phyloP scores from a whole-genome alignment of 2,329 filamentous ascomycete genomes.

The Aspergillus thermomutatus region DNA sequence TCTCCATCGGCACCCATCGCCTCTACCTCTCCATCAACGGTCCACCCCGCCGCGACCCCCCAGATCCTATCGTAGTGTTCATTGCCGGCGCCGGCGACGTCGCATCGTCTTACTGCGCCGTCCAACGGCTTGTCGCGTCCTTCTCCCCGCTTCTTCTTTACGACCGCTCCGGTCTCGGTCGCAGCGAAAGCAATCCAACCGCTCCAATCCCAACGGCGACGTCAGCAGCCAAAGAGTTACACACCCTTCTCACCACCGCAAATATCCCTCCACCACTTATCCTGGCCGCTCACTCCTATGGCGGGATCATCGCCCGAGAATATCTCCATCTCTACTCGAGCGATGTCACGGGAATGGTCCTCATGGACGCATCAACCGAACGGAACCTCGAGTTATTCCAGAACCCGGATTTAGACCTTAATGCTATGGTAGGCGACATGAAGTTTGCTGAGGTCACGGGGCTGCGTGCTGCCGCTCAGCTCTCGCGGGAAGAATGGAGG shows the following conservation, averaged over 20 bases:
- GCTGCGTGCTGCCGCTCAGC: conserved; percentile 22
- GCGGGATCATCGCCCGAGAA: conserved; percentile 38
- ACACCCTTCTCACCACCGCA: conserved; percentile 22
- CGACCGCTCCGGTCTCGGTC: conserved; percentile 38
- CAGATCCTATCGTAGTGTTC: conserved; percentile 32
- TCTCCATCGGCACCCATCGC: conserved; percentile 32
- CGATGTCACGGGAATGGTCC: conserved; percentile 35
- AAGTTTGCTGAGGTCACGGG: conserved; percentile 32
- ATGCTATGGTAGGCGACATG: conserved; percentile 28
- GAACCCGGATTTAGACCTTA: conserved; percentile 29
- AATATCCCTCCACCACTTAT: conserved; percentile 27
- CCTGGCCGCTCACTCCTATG: conserved; percentile 40
- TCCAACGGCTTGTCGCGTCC: conserved; percentile 26
- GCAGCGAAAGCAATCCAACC: conserved; percentile 24
- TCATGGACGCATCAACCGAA: conserved; percentile 37
- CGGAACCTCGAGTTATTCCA: conserved; percentile 28
- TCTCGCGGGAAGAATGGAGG: conserved; percentile 35
- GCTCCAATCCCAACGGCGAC: conserved; percentile 16
- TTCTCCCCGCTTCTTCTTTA: conserved; percentile 33
- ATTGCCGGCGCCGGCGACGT: conserved; percentile 36
- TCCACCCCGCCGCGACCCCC: conserved; percentile 13
- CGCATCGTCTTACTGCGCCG: conserved; percentile 29
- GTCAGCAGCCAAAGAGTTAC: conserved; percentile 30
- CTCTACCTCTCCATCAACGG: conserved; percentile 30
- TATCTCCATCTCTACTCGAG: conserved; percentile 31